Percentiles rank a stretch among this genome's conserved stretches.
phyloP scores from a whole-genome alignment of 2,329 filamentous ascomycete genomes.

The Pestalotiopsis sp. region DNA sequence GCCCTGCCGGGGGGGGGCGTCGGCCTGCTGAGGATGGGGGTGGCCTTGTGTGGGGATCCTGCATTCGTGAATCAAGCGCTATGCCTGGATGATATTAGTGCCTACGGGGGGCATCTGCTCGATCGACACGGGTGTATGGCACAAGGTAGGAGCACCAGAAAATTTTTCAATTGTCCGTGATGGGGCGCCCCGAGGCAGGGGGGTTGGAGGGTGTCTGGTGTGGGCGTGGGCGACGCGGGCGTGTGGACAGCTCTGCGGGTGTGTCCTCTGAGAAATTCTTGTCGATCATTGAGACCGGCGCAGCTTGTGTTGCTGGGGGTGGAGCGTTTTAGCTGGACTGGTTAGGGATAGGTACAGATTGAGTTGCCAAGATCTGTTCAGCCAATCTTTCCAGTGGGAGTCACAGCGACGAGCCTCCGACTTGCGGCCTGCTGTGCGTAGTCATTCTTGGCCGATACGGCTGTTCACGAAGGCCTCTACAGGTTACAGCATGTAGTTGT shows the following conservation, averaged over 20 bases:
- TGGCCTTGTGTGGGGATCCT: not conserved
- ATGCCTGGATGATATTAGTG: not conserved
- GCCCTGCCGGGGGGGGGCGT: no score
- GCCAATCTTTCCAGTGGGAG: not conserved
- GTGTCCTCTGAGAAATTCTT: not conserved
- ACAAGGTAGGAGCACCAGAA: not conserved
- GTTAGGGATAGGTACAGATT: conserved; percentile 9
- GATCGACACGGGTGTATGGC: conserved; percentile 3
- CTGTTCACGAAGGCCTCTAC: not conserved
- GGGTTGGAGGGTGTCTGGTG: not conserved
- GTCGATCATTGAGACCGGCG: conserved; percentile 10
- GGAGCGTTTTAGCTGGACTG: conserved; percentile 12
- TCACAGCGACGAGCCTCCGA: not conserved
- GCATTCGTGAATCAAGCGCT: not conserved
- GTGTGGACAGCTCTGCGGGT: not conserved
- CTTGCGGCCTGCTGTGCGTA: not conserved
- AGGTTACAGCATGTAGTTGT: no score
- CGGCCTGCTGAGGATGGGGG: not conserved
- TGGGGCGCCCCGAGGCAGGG: not conserved
- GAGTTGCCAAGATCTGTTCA: conserved; percentile 4
- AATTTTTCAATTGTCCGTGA: conserved; percentile 4
- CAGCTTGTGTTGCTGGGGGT: conserved; percentile 1
- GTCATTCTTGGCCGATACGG: not conserved
- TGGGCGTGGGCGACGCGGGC: not conserved
- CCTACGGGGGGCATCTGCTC: not conserved